Evolutionary conservation across 202 grass and related monocot species (phyloP).

Genomic region (Tripidium arundinaceum): DNA sequence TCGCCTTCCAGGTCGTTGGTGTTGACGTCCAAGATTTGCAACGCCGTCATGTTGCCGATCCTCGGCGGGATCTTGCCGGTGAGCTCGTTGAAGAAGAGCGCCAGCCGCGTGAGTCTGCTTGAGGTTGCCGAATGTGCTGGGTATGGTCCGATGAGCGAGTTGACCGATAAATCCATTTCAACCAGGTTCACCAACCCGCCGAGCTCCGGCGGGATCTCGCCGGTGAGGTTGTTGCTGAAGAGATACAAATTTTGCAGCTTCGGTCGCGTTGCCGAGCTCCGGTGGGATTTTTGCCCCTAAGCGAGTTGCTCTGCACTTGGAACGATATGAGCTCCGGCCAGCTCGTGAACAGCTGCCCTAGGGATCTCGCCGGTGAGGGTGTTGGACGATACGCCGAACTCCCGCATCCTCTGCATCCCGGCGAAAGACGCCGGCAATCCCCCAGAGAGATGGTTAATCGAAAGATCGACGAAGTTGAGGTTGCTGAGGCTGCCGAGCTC

Average conservation of each 20-base stretch:
- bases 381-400: conserved; percentile 55
- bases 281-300: conserved; percentile 35
- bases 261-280: conserved; percentile 40
- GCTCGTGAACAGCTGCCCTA: conserved; percentile 22
- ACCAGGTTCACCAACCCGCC: conserved; percentile 15
- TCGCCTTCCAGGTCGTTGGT: conserved; percentile 58
- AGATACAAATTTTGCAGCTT: conserved; percentile 27
- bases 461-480: background rate
- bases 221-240: conserved; percentile 40
- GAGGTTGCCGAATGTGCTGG: conserved; percentile 48
- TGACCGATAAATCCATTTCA: conserved; percentile 50
- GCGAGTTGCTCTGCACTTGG: conserved; percentile 31
- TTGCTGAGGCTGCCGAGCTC: background rate
- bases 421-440: conserved; percentile 29
- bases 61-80: conserved; percentile 49
- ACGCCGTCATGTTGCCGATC: conserved; percentile 59
- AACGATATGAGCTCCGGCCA: conserved; percentile 69
- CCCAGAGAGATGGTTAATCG: background rate
- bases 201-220: conserved; percentile 46
- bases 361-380: conserved; percentile 43
- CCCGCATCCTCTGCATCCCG: conserved; percentile 43
- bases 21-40: conserved; percentile 43
- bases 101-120: conserved; percentile 23
- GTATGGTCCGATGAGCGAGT: conserved; percentile 50
- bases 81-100: conserved; percentile 55